Percentiles rank a stretch among this genome's conserved stretches.
These are phyloP conservation scores for Tritrichomonas musculus DNA, from an alignment of 208 protist species.

Conservation along the genomic window DNA sequence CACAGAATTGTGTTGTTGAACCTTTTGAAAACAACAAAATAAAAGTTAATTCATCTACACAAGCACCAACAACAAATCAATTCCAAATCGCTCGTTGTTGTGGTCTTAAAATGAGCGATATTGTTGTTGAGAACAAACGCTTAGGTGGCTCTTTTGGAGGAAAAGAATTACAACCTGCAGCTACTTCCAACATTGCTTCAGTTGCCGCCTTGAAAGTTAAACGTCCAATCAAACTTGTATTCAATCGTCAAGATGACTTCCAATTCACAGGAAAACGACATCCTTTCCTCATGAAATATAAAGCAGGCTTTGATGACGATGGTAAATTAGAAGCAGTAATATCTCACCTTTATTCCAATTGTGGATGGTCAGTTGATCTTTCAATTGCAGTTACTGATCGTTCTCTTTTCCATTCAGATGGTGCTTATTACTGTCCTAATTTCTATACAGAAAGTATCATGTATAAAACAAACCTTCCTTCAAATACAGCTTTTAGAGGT, in stretches of 20 bases:
- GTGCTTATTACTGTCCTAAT: constrained; percentile 64
- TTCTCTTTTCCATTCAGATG: constrained; percentile 66
- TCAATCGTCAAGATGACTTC: constrained; percentile 67
- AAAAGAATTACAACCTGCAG: constrained; percentile 65
- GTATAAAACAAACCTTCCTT: constrained; percentile 63
- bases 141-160: constrained; percentile 80
- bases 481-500: constrained; percentile 72
- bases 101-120: constrained; percentile 40
- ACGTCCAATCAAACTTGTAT: constrained; percentile 57
- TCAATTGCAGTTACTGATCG: constrained; percentile 54
- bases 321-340: constrained; percentile 52
- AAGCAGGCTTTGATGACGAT: constrained; percentile 53
- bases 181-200: constrained; percentile 52
- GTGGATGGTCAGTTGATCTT: constrained; percentile 61
- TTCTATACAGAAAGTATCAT: constrained; percentile 46
- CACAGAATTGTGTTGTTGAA: constrained; percentile 52
- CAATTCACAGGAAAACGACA: constrained; percentile 56
- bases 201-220: constrained; percentile 56
- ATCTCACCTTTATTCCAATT: constrained; percentile 56
- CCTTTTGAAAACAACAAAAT: constrained; percentile 62
- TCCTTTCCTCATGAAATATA: constrained; percentile 60
- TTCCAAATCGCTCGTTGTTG: constrained; percentile 28
- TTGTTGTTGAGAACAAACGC: constrained; percentile 51
- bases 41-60: constrained; percentile 58
- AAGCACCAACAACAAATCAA: constrained; percentile 69